These are phyloP conservation scores for Ramichloridium luteum DNA, from an alignment of 2,329 filamentous ascomycete genomes.

Conservation along the genomic window DNA sequence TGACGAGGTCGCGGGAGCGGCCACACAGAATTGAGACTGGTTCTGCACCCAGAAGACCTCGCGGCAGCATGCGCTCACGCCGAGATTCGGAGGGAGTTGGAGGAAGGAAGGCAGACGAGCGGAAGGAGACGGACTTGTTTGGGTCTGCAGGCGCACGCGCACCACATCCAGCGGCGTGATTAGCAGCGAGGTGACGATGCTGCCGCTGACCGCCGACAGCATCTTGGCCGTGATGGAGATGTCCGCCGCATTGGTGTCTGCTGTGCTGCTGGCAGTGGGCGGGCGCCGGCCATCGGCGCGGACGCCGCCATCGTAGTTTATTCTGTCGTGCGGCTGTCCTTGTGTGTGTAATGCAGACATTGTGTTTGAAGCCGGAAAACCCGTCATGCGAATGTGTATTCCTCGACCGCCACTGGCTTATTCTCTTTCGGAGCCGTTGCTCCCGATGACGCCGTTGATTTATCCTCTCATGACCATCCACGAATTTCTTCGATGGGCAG, in stretches of 20 bases:
- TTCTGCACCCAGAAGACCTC: constrained; percentile 96
- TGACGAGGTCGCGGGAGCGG: constrained; percentile 30
- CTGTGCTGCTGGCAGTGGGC: constrained; percentile 27
- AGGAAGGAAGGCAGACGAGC: constrained; percentile 43
- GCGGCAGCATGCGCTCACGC: constrained; percentile 86
- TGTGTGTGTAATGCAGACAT: constrained; percentile 15
- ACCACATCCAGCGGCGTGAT: constrained; percentile 96
- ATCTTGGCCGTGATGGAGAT: constrained; percentile 84
- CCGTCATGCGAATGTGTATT: background rate
- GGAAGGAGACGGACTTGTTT: constrained; percentile 45
- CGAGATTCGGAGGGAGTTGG: constrained; percentile 69
- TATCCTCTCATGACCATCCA: background rate
- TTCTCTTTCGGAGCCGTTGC: background rate
- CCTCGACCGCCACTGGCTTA: background rate
- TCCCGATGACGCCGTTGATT: background rate
- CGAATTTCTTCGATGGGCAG: background rate
- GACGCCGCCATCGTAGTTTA: constrained; percentile 11
- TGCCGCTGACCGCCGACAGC: constrained; percentile 84
- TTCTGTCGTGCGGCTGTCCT: constrained; percentile 30
- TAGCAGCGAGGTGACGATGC: constrained; percentile 75
- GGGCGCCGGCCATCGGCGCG: constrained; percentile 7
- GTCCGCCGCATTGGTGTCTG: constrained; percentile 47
- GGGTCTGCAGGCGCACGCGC: constrained; percentile 84
- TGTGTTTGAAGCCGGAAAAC: background rate
- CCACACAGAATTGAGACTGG: constrained; percentile 67